Percentiles rank a stretch among this genome's conserved stretches.
phyloP scores from a whole-genome alignment of 2,329 filamentous ascomycete genomes.

The Fusarium tuaranense region DNA sequence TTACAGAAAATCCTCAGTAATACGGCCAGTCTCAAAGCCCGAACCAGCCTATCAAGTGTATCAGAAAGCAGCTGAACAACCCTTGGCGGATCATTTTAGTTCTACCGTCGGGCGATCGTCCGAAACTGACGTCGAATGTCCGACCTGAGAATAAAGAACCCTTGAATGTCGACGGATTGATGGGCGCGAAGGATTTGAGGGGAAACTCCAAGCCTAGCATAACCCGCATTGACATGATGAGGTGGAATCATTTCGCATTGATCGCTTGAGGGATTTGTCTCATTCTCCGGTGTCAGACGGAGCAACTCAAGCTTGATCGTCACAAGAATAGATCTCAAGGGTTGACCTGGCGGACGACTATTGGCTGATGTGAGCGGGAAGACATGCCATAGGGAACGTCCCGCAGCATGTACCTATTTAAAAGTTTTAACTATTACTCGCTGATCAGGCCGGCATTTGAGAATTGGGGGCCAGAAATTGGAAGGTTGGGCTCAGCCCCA shows the following conservation, averaged over 20 bases:
- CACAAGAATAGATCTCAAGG: neutral
- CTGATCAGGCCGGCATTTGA: neutral
- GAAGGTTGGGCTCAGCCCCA: neutral
- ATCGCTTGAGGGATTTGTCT: neutral
- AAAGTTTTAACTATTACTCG: neutral
- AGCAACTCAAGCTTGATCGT: neutral
- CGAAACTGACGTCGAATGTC: neutral
- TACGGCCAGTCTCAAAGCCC: neutral
- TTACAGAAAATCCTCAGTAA: neutral
- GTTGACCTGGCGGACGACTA: neutral
- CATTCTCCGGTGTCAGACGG: conserved; percentile 1
- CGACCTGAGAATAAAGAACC: neutral
- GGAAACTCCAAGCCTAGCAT: neutral
- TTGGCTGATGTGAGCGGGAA: neutral
- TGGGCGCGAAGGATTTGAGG: neutral
- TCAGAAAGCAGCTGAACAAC: neutral
- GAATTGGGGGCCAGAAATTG: neutral
- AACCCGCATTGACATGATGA: neutral
- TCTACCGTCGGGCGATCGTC: neutral
- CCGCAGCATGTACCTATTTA: neutral
- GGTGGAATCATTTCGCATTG: neutral
- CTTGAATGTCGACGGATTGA: neutral
- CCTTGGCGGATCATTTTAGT: neutral
- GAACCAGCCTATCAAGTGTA: neutral
- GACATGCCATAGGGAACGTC: neutral